Evolutionary conservation across 2,329 filamentous ascomycete genomes (phyloP), one percentile per base, ranked within the genome.

Genomic region (Epichloe festucae): DNA sequence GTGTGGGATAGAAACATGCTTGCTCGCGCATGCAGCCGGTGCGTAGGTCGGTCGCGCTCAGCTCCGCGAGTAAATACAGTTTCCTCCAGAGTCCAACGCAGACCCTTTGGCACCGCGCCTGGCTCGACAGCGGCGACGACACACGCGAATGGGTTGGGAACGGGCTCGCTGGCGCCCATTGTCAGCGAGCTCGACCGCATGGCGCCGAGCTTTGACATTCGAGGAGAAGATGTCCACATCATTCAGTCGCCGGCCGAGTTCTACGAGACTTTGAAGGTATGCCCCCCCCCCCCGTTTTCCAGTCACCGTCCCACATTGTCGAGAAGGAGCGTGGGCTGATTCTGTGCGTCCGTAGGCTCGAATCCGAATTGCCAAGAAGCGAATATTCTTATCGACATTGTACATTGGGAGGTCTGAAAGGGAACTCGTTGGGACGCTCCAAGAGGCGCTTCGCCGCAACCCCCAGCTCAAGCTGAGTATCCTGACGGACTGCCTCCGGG

Each of bases 371-470:
- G 93, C 93, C 10, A 81, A 88, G 66, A 76, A 72, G 49, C 80
- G 87, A 54, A 85, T 98, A 58, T 98, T 94, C 65, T 73, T 98
- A 48, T 95, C 90, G n/a, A 98, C 93, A 0, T 72, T 98, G 49
- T 98, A 98, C 65, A 93, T 98, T 64, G 93, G 93, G 56, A 95
- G 91, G 67, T 86, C 86, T 2, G 93, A 98, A 68, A 77, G 84
- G 67, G 93, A 97, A 60, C 76, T 98, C 62, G 88, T 97, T 53
- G 75, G 81, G 17, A 88, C 85, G 0, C 73, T 98, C 43, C 83
- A 82, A 57, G 76, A 85, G 56, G 85, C 90, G 5, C 75, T 98
- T 12, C 76, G 79, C 48, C 72, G 72, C 10, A 95, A 94, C 55
- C 83, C 87, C 0, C 70, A 84, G 5, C 77, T 98, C 23, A 84